phyloP scores from a whole-genome alignment of 768 basidiomycete genomes.

The Termitomyces eurrhizus region DNA sequence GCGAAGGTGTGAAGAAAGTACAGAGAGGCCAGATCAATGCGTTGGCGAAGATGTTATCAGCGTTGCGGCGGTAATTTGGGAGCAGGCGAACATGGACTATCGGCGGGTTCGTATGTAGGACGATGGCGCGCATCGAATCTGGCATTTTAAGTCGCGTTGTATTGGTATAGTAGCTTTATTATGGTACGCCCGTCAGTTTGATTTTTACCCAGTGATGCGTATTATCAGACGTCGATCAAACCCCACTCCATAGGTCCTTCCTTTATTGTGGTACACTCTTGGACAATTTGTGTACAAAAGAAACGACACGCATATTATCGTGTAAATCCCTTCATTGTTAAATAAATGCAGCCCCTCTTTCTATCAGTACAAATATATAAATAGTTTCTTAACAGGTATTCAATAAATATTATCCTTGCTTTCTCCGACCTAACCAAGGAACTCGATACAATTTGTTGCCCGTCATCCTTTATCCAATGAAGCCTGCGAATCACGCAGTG shows the following conservation, averaged over 20 bases:
- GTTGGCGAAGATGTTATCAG: conserved; percentile 89
- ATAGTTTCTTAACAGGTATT: background rate
- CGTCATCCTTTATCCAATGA: conserved; percentile 9
- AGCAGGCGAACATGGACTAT: conserved; percentile 13
- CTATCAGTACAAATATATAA: background rate
- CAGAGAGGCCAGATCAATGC: conserved; percentile 89
- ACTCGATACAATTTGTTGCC: conserved; percentile 7
- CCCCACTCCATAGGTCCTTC: background rate
- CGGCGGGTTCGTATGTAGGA: conserved; percentile 15
- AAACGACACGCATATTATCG: conserved; percentile 13
- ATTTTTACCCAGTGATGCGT: conserved; percentile 15
- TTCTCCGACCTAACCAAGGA: background rate
- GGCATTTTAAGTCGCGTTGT: conserved; percentile 39
- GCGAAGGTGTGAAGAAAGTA: conserved; percentile 64
- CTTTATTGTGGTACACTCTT: background rate
- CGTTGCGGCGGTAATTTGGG: conserved; percentile 55
- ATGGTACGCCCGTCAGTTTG: conserved; percentile 33
- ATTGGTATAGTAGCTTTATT: conserved; percentile 48
- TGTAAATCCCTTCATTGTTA: conserved; percentile 14
- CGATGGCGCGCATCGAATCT: conserved; percentile 29
- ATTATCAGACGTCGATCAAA: conserved; percentile 13
- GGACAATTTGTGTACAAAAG: conserved; percentile 3
- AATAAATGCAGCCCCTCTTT: conserved; percentile 4
- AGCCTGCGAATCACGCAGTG: conserved; percentile 48
- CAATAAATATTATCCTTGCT: background rate